Percentiles rank a stretch among this genome's conserved stretches.
phyloP scores from a whole-genome alignment of 2,329 filamentous ascomycete species.

The Lecanosticta acicola region DNA sequence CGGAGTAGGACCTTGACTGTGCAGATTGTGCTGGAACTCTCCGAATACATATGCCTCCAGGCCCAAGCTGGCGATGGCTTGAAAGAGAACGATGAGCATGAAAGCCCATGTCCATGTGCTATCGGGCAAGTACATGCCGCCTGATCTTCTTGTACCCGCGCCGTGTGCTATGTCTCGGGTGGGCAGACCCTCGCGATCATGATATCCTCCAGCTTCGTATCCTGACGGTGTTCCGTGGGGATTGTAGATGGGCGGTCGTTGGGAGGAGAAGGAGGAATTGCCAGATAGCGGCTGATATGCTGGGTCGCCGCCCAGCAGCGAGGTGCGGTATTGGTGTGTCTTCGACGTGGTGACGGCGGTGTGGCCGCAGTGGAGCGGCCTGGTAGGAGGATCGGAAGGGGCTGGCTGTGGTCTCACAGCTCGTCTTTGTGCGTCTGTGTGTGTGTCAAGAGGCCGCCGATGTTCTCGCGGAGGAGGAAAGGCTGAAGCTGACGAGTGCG shows the following conservation, averaged over 20 bases:
- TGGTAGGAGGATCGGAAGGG: not conserved
- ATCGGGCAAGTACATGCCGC: conserved; percentile 69
- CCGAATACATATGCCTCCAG: conserved; percentile 91
- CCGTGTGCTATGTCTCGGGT: conserved; percentile 24
- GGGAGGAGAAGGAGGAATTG: conserved; percentile 23
- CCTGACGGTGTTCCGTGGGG: conserved; percentile 24
- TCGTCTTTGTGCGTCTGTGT: no score
- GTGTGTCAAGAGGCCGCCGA: not conserved
- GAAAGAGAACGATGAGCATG: conserved; percentile 64
- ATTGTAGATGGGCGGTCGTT: conserved; percentile 23
- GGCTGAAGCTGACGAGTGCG: not conserved
- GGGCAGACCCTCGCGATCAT: conserved; percentile 49
- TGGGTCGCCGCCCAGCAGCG: conserved; percentile 48
- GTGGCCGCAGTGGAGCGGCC: conserved; percentile 25
- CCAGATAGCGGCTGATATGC: conserved; percentile 46
- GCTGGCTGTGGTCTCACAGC: not conserved
- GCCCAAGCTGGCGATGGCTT: conserved; percentile 72
- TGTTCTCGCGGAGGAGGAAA: not conserved
- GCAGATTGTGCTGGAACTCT: conserved; percentile 64
- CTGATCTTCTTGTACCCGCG: conserved; percentile 30
- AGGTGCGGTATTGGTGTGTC: conserved; percentile 52
- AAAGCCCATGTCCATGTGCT: conserved; percentile 87
- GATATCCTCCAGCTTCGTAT: conserved; percentile 43
- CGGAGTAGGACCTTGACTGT: conserved; percentile 7
- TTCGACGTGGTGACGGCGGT: conserved; percentile 39